A percentile compares a stretch with the other conserved stretches of the same genome.
These are phyloP conservation scores for Pseudogymnoascus sp. DNA, from an alignment of 2,329 filamentous ascomycete genomes.

Conservation along the genomic window DNA sequence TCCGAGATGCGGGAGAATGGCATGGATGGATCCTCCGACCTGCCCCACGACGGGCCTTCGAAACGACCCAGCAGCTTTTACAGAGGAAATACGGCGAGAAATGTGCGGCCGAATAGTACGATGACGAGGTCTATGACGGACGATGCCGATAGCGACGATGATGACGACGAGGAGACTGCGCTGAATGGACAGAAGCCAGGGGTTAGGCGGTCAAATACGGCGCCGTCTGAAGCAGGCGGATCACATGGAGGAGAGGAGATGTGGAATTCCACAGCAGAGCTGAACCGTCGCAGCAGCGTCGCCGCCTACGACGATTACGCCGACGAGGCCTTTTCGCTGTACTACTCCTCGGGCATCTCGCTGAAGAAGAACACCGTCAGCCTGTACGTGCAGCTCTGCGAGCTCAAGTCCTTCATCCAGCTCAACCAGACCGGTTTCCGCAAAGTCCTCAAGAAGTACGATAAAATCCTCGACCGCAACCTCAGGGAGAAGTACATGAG, in stretches of 20 bases:
- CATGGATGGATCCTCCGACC: slow-evolving; percentile 11
- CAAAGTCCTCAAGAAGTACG: slow-evolving; percentile 96
- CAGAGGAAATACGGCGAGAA: slow-evolving; percentile 34
- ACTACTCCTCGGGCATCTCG: slow-evolving; percentile 68
- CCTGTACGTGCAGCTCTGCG: slow-evolving; percentile 85
- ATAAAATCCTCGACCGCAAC: slow-evolving; percentile 84
- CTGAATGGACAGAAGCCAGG: slow-evolving; percentile 25
- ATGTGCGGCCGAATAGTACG: slow-evolving; percentile 38
- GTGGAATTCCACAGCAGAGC: slow-evolving; percentile 53
- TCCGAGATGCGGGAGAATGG: slow-evolving; percentile 30
- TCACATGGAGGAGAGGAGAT: slow-evolving; percentile 39
- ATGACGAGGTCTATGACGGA: slow-evolving; percentile 44
- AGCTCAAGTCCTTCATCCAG: slow-evolving; percentile 91
- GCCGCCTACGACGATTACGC: slow-evolving; percentile 67
- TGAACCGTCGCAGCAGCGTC: slow-evolving; percentile 49
- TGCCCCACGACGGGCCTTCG: not conserved
- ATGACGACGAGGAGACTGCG: slow-evolving; percentile 52
- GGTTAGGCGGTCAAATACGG: slow-evolving; percentile 28
- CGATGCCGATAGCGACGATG: slow-evolving; percentile 56
- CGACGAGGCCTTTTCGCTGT: slow-evolving; percentile 61
- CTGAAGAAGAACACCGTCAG: slow-evolving; percentile 86
- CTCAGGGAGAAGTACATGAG: slow-evolving; percentile 72
- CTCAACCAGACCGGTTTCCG: slow-evolving; percentile 94
- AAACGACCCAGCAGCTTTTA: slow-evolving; percentile 15
- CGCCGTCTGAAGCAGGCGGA: slow-evolving; percentile 19